phyloP scores from a whole-genome alignment of 108 stramenopile genomes.

The Pelagomonas calceolata region DNA sequence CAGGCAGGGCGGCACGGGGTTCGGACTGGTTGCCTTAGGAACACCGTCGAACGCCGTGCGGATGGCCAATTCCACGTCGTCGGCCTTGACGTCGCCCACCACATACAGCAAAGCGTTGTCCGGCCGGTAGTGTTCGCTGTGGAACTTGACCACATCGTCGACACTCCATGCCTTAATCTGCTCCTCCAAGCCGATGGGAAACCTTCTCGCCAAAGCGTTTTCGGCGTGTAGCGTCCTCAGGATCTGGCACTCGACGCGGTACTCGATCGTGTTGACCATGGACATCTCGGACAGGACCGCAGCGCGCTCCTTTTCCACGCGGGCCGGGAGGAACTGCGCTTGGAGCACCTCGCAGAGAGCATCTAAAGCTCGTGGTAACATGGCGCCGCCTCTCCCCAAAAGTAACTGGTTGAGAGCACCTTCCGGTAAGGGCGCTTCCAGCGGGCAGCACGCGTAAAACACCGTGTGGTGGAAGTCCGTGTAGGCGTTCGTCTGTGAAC shows the following conservation, averaged over 20 bases:
- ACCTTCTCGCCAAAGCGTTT: constrained; percentile 85
- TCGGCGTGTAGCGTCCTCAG: constrained; percentile 83
- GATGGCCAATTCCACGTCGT: constrained; percentile 63
- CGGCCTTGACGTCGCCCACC: constrained; percentile 82
- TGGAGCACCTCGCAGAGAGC: constrained; percentile 90
- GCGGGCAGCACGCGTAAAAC: constrained; percentile 91
- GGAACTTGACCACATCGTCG: constrained; percentile 88
- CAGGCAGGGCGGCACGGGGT: constrained; percentile 17
- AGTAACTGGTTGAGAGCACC: neutral
- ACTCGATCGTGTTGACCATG: constrained; percentile 94
- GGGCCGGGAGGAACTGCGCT: constrained; percentile 70
- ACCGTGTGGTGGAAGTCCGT: constrained; percentile 98
- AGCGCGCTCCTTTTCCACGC: constrained; percentile 89
- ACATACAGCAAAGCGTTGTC: constrained; percentile 92
- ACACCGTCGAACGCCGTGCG: constrained; percentile 67
- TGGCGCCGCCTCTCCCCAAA: constrained; percentile 8
- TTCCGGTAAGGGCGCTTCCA: constrained; percentile 39
- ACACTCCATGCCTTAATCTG: constrained; percentile 75
- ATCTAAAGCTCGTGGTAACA: constrained; percentile 91
- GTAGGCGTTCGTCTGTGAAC: constrained; percentile 89
- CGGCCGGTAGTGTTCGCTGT: constrained; percentile 89
- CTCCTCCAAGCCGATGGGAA: constrained; percentile 91
- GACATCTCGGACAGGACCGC: constrained; percentile 91
- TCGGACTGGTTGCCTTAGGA: neutral
- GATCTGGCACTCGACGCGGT: constrained; percentile 90